Evolutionary conservation across 306 rosid genomes (phyloP), one percentile per base, ranked within the genome.

Genomic region (Sindora glabra): DNA sequence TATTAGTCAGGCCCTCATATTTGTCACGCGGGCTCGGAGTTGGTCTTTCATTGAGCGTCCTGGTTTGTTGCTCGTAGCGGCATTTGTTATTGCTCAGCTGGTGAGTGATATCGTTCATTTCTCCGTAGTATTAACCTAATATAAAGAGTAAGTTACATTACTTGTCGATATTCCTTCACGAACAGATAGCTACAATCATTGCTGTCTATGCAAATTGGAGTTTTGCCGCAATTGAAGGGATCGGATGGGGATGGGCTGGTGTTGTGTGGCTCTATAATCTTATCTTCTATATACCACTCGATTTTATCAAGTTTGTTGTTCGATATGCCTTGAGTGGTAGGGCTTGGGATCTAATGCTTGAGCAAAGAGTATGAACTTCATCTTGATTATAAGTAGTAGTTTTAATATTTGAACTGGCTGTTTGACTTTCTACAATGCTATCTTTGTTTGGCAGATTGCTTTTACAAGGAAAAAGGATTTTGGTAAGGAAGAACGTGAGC

Each of bases 241-340:
- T 81, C 48, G 96, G 96, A 23, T 89, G 96, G 95, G 89, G 96
- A 34, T 89, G 95, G 96, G 95, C 96, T 39, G 96, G 96, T 52
- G 77, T 83, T 17, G 70, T 89, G 41, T 89, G 96, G 96, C 84
- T 89, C 10, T 89, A 89, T 53, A 89, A 89, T 69, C 75, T 89
- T 57, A 25, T 86, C 63, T 89, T 79, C 59, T 89, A 79, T 61
- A 41, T 89, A 56, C 95, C 96, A 8, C 96, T 89, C 30, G 96
- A 89, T 62, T 58, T 83, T 0, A 75, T 86, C 79, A 86, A 86
- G 73, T 83, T 86, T 77, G 5, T 81, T 32, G 75, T 65, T 70
- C 82, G 89, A 50, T 89, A 89, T 8, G 89, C 90, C 25, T 53
- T 85, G 48, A 83, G 95, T 23, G 96, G 96, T 11, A 70, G 79